Evolutionary conservation across 1,284 basidiomycete genomes (phyloP).

Genomic region (Meripilus lineatus): DNA sequence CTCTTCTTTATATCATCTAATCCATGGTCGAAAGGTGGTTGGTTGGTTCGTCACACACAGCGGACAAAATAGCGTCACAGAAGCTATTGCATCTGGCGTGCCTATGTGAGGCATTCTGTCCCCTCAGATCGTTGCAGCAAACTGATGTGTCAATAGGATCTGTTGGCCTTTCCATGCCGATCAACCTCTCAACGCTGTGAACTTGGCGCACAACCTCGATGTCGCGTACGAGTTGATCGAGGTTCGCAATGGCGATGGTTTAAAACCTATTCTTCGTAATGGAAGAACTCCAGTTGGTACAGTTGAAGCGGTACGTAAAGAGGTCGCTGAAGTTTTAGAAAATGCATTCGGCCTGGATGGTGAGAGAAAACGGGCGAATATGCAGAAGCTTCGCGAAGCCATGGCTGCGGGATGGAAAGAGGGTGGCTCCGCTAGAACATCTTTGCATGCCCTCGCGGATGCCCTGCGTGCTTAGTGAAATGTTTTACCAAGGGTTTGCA

Average conservation of each 20-base stretch:
- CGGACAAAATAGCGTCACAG: conserved; percentile 10
- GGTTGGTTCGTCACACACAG: conserved; percentile 13
- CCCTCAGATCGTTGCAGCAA: background rate
- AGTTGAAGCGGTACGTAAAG: conserved; percentile 12
- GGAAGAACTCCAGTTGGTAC: conserved; percentile 11
- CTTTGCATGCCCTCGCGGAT: too few relatives aligned
- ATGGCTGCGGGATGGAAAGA: background rate
- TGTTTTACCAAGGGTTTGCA: too few relatives aligned
- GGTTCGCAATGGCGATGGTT: conserved; percentile 19
- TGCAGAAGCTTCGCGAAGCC: conserved; percentile 1
- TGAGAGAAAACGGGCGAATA: conserved; percentile 13
- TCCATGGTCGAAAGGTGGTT: background rate
- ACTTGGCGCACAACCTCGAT: conserved; percentile 16
- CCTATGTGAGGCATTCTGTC: conserved; percentile 8
- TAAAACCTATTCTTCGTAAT: conserved; percentile 15
- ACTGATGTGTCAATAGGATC: conserved; percentile 14
- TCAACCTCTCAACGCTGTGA: conserved; percentile 21
- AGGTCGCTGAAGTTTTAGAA: conserved; percentile 10
- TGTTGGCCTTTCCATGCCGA: conserved; percentile 23
- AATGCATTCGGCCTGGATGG: conserved; percentile 13
- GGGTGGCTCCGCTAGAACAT: background rate
- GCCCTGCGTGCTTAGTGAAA: too few relatives aligned
- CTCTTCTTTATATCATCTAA: background rate
- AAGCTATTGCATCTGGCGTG: conserved; percentile 7
- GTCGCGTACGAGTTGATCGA: conserved; percentile 26